Evolutionary conservation across 2,329 filamentous ascomycete species (phyloP).

Genomic region (Botryotinia convoluta): DNA sequence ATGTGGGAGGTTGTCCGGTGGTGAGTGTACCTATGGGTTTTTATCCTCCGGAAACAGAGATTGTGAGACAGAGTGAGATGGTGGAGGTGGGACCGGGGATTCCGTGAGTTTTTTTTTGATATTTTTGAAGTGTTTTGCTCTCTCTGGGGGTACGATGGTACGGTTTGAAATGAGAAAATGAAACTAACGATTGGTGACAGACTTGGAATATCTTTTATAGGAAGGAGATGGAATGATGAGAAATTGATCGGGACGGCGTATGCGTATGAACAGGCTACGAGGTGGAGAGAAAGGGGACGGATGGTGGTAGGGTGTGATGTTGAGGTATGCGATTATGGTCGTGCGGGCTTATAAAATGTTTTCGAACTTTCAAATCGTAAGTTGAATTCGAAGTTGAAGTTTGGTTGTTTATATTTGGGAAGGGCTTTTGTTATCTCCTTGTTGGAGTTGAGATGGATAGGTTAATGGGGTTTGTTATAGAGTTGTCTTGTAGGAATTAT

Average conservation of each 20-base stretch:
- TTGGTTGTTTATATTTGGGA: neutral
- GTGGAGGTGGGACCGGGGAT: slow-evolving; percentile 6
- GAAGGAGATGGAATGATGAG: slow-evolving; percentile 57
- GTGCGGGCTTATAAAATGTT: accelerated
- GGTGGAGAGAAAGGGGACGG: neutral
- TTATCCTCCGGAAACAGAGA: neutral
- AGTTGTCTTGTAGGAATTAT: no score
- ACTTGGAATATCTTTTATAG: slow-evolving; percentile 53
- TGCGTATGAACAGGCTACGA: slow-evolving; percentile 55
- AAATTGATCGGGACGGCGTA: slow-evolving; percentile 61
- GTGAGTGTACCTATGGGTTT: slow-evolving; percentile 9
- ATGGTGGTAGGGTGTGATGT: neutral
- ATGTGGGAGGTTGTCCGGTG: slow-evolving; percentile 9
- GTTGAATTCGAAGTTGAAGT: neutral
- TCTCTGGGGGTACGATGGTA: neutral
- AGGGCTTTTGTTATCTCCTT: neutral
- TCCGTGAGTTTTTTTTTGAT: slow-evolving; percentile 4
- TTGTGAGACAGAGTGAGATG: neutral
- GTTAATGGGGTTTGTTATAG: neutral
- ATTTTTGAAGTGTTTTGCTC: neutral
- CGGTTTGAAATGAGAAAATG: neutral
- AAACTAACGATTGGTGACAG: neutral
- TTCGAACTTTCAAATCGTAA: neutral
- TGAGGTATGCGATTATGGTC: neutral
- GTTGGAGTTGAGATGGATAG: neutral